Evolutionary conservation across 169 alveolate species (phyloP), one percentile per base, ranked within the genome.

Genomic region (Cryptosporidium parvum): DNA sequence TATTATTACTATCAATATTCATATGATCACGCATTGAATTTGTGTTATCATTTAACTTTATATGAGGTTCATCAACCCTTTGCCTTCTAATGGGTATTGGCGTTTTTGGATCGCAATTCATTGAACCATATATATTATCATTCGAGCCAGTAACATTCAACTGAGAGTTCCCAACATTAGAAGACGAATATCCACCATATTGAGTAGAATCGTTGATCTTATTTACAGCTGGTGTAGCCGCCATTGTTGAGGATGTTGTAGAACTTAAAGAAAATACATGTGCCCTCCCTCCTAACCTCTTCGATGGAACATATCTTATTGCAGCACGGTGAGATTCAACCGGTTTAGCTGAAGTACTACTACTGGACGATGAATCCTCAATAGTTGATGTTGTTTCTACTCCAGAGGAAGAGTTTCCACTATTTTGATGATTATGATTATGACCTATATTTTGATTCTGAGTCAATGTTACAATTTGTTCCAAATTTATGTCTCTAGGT

Each of bases 51-150:
- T 61, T 37, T 4, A 29, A 18, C 65, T 75, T 53, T 21, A 59
- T 2, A 14, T 80, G 75, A n/a, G 29, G 52, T 29, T 65, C 89
- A 23, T 39, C 65, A 16, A 65, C 9, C 56, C 8, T 59, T 48
- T 80, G 89, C 37, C 89, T 80, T 51, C 89, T 80, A 31, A 80
- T 80, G 2, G 89, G 89, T 21, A 80, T 80, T 26, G 89, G 89
- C 3, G 89, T 80, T 14, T 80, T 80, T 21, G 73, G 86, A 14
- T 80, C 89, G 39, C 89, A 80, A 26, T 21, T 80, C 16, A 45
- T n/a, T 4, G 31, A 37, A 14, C 48, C 70, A 48, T 80, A 80
- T 37, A 65, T 26, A 23, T 80, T 67, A 59, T 48, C 67, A 26
- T 56, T 56, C 5, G 67, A 56, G 67, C 67, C 67, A n/a, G 67